Evolutionary conservation across 2,329 filamentous ascomycete species (phyloP).

Genomic region (Trichoderma harzianum): DNA sequence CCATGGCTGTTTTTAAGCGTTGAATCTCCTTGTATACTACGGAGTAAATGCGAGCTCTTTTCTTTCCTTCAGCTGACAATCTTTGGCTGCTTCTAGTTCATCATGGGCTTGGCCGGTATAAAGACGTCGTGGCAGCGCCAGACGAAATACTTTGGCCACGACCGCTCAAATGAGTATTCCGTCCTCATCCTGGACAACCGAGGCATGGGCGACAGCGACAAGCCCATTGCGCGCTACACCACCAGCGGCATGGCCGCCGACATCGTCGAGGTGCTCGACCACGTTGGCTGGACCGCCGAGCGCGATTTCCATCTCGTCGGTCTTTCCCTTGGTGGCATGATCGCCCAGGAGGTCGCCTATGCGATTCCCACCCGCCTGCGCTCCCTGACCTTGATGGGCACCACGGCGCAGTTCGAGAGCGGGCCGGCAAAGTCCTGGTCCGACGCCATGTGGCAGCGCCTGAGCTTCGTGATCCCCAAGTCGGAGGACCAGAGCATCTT

Average conservation of each 20-base stretch:
- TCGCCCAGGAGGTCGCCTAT: constrained; percentile 73
- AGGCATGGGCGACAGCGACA: constrained; percentile 77
- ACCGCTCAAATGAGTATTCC: constrained; percentile 63
- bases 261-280: constrained; percentile 63
- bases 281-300: constrained; percentile 62
- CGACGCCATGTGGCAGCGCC: constrained; percentile 60
- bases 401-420: constrained; percentile 59
- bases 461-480: constrained; percentile 64
- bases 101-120: constrained; percentile 74
- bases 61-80: neutral
- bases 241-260: constrained; percentile 84
- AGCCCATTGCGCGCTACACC: constrained; percentile 72
- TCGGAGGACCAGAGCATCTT: constrained; percentile 62
- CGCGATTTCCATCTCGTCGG: constrained; percentile 65
- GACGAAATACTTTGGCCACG: constrained; percentile 77
- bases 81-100: constrained; percentile 53
- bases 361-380: constrained; percentile 51
- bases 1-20: neutral
- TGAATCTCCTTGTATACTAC: neutral
- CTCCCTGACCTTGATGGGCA: constrained; percentile 59
- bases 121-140: constrained; percentile 76
- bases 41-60: neutral
- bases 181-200: constrained; percentile 80
- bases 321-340: constrained; percentile 88
- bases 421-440: constrained; percentile 50